Percentiles rank a stretch among this genome's conserved stretches.
Evolutionary conservation across 192 early-diverging fungal species (phyloP).

Genomic region (Haplosporangium gracile): DNA sequence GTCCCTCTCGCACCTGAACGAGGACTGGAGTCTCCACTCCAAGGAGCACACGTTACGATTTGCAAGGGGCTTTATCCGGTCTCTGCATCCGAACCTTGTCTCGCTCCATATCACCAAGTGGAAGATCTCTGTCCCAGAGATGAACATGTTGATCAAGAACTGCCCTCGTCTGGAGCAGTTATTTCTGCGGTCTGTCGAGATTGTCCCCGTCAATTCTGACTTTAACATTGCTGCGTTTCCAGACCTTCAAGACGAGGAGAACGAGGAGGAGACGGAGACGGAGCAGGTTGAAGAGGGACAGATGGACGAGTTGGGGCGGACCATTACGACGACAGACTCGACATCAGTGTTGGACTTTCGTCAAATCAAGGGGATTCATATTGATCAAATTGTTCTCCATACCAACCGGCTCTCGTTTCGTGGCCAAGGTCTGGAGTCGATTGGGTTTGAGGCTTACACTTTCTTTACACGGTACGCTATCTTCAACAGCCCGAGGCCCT

Average conservation of each 20-base stretch:
- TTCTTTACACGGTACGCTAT: background rate
- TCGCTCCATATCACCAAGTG: background rate
- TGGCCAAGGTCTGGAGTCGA: background rate
- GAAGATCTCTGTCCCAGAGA: background rate
- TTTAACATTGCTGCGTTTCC: background rate
- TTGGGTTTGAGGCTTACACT: conserved; percentile 2
- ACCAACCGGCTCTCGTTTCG: background rate
- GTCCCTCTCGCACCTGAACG: background rate
- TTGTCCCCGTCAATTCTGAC: background rate
- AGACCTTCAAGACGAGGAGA: background rate
- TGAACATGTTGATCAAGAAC: conserved; percentile 11
- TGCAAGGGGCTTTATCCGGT: background rate
- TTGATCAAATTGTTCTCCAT: background rate
- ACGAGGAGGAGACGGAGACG: background rate
- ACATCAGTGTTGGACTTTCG: conserved; percentile 1
- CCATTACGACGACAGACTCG: background rate
- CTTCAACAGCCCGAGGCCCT: background rate
- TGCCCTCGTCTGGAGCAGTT: conserved; percentile 3
- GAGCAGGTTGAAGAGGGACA: background rate
- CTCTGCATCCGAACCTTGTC: background rate
- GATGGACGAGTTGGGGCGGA: background rate
- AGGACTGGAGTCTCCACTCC: conserved; percentile 12
- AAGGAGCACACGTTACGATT: background rate
- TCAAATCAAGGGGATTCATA: background rate
- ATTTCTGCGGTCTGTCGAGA: conserved; percentile 1